These are phyloP conservation scores for Dispira simplex DNA, from an alignment of 192 early-diverging fungal genomes.

Conservation along the genomic window DNA sequence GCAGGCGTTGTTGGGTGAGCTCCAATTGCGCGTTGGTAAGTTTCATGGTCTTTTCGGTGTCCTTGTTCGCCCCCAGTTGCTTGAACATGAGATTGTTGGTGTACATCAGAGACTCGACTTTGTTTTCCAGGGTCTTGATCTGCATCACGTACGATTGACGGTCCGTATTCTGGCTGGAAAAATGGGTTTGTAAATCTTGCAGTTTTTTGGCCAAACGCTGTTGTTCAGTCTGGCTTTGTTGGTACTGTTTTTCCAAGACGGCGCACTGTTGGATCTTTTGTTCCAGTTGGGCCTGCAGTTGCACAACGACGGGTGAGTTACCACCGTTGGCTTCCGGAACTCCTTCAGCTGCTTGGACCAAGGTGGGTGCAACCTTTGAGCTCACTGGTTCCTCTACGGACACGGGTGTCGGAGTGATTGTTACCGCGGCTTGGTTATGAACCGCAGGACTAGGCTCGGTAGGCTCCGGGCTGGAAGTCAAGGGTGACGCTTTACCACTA, in stretches of 20 bases:
- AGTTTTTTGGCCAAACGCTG: neutral
- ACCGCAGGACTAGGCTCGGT: too few relatives aligned
- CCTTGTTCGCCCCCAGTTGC: conserved; percentile 23
- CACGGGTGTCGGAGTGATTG: neutral
- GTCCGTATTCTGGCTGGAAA: neutral
- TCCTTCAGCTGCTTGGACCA: neutral
- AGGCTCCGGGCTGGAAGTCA: neutral
- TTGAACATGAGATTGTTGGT: conserved; percentile 29
- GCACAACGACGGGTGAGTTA: neutral
- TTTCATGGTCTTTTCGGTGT: conserved; percentile 15
- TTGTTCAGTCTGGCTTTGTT: neutral
- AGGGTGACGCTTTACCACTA: neutral
- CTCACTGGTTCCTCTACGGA: neutral
- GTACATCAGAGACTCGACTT: conserved; percentile 25
- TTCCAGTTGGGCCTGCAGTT: neutral
- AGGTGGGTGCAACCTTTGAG: neutral
- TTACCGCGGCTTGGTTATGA: neutral
- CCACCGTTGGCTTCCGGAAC: neutral
- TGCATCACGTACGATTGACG: conserved; percentile 12
- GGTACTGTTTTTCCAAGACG: neutral
- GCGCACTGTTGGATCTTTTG: neutral
- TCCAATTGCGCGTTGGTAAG: conserved; percentile 11
- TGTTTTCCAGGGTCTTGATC: conserved; percentile 20
- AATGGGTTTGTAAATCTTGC: neutral
- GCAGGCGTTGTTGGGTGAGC: conserved; percentile 9